Conservation (phyloP, 1,284 basidiomycete species). For the Tilletiopsis washingtonensis region DNA sequence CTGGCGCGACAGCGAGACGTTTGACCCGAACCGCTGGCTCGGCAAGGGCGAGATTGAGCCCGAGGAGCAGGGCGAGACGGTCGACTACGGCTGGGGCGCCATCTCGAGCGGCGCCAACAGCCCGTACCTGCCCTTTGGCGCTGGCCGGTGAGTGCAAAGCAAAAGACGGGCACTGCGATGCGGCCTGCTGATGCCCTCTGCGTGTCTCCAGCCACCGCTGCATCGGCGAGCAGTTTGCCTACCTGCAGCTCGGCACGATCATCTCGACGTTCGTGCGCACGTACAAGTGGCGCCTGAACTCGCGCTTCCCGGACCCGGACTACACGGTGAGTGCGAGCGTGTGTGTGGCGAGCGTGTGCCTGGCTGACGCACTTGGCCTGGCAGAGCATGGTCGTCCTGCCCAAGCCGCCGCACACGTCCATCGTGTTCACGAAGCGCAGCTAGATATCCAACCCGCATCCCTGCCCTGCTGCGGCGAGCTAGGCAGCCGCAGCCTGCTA, state of each 20-base stretch:
- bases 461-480: no score
- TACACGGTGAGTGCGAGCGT: slow-evolving; percentile 53
- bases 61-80: slow-evolving; percentile 66
- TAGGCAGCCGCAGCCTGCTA: no score
- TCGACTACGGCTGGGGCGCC: slow-evolving; percentile 89
- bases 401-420: slow-evolving; percentile 53
- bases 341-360: background rate
- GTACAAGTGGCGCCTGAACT: slow-evolving; percentile 64
- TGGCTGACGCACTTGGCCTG: background rate
- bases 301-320: slow-evolving; percentile 68
- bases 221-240: slow-evolving; percentile 95
- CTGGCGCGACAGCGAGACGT: slow-evolving; percentile 59
- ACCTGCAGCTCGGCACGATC: slow-evolving; percentile 82
- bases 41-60: slow-evolving; percentile 60
- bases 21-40: slow-evolving; percentile 78
- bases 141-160: slow-evolving; percentile 51
- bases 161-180: no score
- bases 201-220: slow-evolving; percentile 74
- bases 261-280: slow-evolving; percentile 70
- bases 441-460: no score
- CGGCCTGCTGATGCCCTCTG: no score
- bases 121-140: slow-evolving; percentile 87
- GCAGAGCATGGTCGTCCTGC: slow-evolving; percentile 66
- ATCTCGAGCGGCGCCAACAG: slow-evolving; percentile 52
- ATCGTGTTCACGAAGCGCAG: slow-evolving; percentile 45